Evolutionary conservation across 495 filamentous ascomycete genomes (phyloP).

Genomic region (Pyronema domesticum): DNA sequence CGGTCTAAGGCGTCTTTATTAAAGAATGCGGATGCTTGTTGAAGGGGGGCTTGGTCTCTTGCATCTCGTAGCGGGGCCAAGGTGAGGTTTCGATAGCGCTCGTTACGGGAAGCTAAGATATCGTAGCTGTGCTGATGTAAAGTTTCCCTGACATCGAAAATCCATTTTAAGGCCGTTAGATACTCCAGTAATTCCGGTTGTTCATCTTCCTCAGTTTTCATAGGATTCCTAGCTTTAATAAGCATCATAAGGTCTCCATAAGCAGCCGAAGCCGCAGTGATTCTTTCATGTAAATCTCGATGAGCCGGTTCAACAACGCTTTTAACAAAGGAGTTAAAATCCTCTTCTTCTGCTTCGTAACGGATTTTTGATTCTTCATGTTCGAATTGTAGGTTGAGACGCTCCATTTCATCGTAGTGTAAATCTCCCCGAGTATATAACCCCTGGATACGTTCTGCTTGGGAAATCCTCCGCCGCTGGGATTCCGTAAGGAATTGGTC

Average conservation of each 20-base stretch:
- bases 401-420: conserved; percentile 18
- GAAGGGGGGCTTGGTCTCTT: conserved; percentile 52
- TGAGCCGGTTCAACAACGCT: conserved; percentile 43
- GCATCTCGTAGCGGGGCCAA: conserved; percentile 59
- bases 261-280: conserved; percentile 19
- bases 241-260: conserved; percentile 16
- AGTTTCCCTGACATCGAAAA: conserved; percentile 80
- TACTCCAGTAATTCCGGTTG: conserved; percentile 65
- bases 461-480: conserved; percentile 13
- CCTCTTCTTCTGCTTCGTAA: conserved; percentile 41
- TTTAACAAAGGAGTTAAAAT: conserved; percentile 93
- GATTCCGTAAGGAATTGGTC: not conserved
- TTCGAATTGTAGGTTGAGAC: conserved; percentile 21
- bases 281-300: conserved; percentile 20
- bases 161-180: conserved; percentile 87
- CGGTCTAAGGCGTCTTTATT: conserved; percentile 53
- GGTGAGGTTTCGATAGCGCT: conserved; percentile 66
- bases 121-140: conserved; percentile 73
- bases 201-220: not conserved
- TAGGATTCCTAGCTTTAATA: conserved; percentile 9
- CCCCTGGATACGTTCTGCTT: conserved; percentile 20
- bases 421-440: conserved; percentile 16
- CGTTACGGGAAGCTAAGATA: conserved; percentile 63
- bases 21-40: conserved; percentile 66
- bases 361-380: conserved; percentile 12